Conservation (phyloP, 176 grass and related monocot species). For the Musa schizocarpa region DNA sequence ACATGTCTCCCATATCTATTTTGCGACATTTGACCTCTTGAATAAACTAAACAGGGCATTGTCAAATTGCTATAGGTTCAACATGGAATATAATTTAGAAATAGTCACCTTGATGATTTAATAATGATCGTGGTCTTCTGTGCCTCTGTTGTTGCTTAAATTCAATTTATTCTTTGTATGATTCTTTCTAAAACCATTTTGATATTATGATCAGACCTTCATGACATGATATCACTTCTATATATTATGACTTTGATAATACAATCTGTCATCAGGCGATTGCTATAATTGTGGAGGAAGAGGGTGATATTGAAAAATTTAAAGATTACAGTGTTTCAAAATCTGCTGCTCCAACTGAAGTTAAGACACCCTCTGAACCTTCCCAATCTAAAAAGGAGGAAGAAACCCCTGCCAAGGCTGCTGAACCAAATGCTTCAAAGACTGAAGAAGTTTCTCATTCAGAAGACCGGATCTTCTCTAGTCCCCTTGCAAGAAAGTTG, state of each 20-base stretch:
- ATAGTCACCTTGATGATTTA: not conserved
- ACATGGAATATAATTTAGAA: not conserved
- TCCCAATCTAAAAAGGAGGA: conserved; percentile 31
- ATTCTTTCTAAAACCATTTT: not conserved
- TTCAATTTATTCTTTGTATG: not conserved
- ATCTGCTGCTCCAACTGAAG: conserved; percentile 42
- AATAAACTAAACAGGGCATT: too few species aligned
- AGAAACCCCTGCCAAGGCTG: conserved; percentile 27
- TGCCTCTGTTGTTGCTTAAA: not conserved
- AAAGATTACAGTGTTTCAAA: conserved; percentile 74
- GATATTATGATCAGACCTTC: not conserved
- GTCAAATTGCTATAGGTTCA: too few species aligned
- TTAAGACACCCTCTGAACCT: conserved; percentile 32
- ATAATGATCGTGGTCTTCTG: not conserved
- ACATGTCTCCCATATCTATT: too few species aligned
- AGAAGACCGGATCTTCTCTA: conserved; percentile 69
- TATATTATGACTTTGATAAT: not conserved
- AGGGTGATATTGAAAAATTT: conserved; percentile 74
- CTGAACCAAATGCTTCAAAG: conserved; percentile 43
- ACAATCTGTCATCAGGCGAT: conserved; percentile 39
- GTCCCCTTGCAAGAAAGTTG: conserved; percentile 82
- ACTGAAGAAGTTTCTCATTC: conserved; percentile 41
- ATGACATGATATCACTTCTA: not conserved
- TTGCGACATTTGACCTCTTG: too few species aligned
- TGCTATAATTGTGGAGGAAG: conserved; percentile 80